These are phyloP conservation scores for Pseudohyphozyma bogoriensis DNA, from an alignment of 768 basidiomycete species.

Conservation along the genomic window DNA sequence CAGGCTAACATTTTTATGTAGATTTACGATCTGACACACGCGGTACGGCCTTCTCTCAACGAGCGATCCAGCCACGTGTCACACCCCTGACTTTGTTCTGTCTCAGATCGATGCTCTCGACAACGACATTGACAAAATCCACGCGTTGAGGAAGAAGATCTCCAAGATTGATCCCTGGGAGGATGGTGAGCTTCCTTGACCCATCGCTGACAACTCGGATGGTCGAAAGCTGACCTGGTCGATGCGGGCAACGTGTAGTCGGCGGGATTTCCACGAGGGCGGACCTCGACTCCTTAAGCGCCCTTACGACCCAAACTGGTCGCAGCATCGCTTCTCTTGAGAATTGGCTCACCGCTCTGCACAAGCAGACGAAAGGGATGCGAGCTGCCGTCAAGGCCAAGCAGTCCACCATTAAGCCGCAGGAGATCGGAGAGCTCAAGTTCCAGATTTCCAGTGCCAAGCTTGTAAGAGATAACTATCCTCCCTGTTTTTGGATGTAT, in stretches of 20 bases:
- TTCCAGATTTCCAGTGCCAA: conserved; percentile 12
- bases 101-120: conserved; percentile 25
- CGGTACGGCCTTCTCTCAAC: too few species aligned
- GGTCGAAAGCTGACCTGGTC: too few species aligned
- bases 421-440: conserved; percentile 25
- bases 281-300: conserved; percentile 11
- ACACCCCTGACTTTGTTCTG: too few species aligned
- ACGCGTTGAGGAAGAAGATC: not conserved
- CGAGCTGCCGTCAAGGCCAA: conserved; percentile 10
- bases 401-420: conserved; percentile 1
- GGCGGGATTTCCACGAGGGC: conserved; percentile 13
- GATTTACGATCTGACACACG: conserved; percentile 25
- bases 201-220: too few species aligned
- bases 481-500: not conserved
- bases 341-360: conserved; percentile 11
- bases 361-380: conserved; percentile 11
- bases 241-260: too few species aligned
- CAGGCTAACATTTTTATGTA: not conserved
- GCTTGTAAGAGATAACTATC: conserved; percentile 5
- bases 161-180: not conserved
- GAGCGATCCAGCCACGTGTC: too few species aligned
- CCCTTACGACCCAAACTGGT: conserved; percentile 21
- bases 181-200: too few species aligned
- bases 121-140: conserved; percentile 19
- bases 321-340: conserved; percentile 18